phyloP scores from a whole-genome alignment of 768 basidiomycete species.

The Saitozyma podzolica region DNA sequence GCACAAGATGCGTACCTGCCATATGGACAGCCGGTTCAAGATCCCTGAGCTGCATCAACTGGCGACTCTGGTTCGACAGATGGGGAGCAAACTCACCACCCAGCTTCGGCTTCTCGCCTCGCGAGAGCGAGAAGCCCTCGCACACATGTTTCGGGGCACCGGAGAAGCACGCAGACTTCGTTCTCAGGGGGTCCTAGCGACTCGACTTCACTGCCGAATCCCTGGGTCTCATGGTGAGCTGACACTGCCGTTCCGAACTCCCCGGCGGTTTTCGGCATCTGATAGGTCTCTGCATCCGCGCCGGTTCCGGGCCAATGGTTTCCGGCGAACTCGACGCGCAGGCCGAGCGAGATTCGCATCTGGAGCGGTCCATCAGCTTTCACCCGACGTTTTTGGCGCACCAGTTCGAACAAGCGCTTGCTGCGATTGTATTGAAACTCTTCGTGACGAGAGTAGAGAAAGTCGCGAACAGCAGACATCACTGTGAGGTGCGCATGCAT shows the following conservation, averaged over 20 bases:
- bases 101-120: constrained; percentile 28
- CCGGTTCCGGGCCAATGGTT: constrained; percentile 32
- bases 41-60: constrained; percentile 26
- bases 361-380: constrained; percentile 4
- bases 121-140: constrained; percentile 43
- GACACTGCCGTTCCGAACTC: neutral
- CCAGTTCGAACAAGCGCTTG: constrained; percentile 33
- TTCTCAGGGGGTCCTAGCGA: constrained; percentile 4
- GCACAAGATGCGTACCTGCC: constrained; percentile 18
- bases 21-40: constrained; percentile 33
- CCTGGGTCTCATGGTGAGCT: neutral
- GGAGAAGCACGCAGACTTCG: constrained; percentile 35
- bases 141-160: constrained; percentile 20
- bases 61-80: too few species aligned
- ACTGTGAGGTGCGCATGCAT: constrained; percentile 13
- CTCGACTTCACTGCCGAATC: neutral
- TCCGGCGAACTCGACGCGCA: constrained; percentile 17
- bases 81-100: constrained; percentile 15
- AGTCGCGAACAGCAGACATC: constrained; percentile 32
- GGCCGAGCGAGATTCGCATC: constrained; percentile 26
- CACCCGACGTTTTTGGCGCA: constrained; percentile 2
- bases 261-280: constrained; percentile 7
- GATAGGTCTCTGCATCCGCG: constrained; percentile 12
- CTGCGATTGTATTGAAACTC: constrained; percentile 25
- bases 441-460: constrained; percentile 30